A percentile compares a stretch with the other conserved stretches of the same genome.
Conservation (phyloP, 306 rosid species). For the Castanospermum australe region DNA sequence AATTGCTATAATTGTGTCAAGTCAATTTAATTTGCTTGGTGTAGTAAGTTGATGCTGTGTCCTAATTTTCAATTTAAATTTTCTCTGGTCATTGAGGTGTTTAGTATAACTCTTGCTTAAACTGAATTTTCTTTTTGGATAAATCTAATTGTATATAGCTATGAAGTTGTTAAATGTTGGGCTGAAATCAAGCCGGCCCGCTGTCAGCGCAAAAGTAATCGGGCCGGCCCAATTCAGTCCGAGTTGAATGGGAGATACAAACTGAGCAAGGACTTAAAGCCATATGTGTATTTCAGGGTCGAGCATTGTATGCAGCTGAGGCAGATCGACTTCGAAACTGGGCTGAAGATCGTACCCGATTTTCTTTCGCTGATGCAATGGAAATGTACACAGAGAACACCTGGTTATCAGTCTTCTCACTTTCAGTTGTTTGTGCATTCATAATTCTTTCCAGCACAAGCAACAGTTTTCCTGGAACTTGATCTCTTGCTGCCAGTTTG, state of each 20-base stretch:
- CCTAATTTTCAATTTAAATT: neutral
- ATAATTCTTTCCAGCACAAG: slow-evolving; percentile 84
- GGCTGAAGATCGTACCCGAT: slow-evolving; percentile 86
- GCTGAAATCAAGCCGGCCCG: too few relatives aligned
- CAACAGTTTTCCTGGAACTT: slow-evolving; percentile 70
- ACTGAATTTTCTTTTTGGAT: neutral
- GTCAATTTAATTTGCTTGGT: too few relatives aligned
- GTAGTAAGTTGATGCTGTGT: too few relatives aligned
- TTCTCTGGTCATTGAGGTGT: neutral
- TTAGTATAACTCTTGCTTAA: neutral
- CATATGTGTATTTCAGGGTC: slow-evolving; percentile 56
- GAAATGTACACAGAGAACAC: slow-evolving; percentile 95
- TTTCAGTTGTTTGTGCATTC: slow-evolving; percentile 91
- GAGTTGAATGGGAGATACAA: neutral
- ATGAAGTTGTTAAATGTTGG: too few relatives aligned
- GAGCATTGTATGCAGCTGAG: slow-evolving; percentile 87
- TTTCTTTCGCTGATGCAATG: slow-evolving; percentile 90
- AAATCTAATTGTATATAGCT: neutral
- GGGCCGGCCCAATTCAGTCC: too few relatives aligned
- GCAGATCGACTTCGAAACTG: slow-evolving; percentile 91
- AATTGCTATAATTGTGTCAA: neutral
- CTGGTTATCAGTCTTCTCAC: slow-evolving; percentile 91
- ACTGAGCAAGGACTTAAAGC: slow-evolving; percentile 12
- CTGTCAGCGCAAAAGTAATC: too few relatives aligned
- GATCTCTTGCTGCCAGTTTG: slow-evolving; percentile 15